Percentiles rank a stretch among this genome's conserved stretches.
phyloP scores from a whole-genome alignment of 495 filamentous ascomycete species.

The Lasiosphaeriaceae sp. region DNA sequence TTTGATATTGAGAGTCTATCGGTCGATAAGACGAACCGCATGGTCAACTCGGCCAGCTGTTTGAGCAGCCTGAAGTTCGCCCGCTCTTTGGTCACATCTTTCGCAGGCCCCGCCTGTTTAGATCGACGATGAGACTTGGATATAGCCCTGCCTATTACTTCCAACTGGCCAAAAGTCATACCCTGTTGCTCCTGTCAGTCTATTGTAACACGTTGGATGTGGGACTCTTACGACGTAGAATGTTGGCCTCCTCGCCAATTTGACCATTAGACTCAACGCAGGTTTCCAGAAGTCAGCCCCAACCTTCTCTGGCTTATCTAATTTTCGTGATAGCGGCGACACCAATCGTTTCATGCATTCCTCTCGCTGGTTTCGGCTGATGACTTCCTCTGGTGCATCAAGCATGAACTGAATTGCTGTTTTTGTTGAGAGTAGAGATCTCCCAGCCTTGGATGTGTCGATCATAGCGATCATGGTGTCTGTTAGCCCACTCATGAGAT shows the following conservation, averaged over 20 bases:
- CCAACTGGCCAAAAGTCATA: constrained; percentile 28
- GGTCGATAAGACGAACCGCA: constrained; percentile 23
- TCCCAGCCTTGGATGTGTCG: constrained; percentile 12
- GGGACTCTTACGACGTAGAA: constrained; percentile 41
- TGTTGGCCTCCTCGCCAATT: constrained; percentile 44
- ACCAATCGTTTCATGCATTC: constrained; percentile 22
- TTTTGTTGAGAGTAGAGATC: constrained; percentile 8
- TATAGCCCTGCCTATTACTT: constrained; percentile 19
- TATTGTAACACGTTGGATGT: background rate
- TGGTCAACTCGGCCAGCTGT: constrained; percentile 24
- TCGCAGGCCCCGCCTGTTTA: constrained; percentile 4
- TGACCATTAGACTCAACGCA: constrained; percentile 43
- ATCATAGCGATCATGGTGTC: constrained; percentile 14
- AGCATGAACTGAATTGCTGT: constrained; percentile 22
- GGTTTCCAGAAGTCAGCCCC: constrained; percentile 22
- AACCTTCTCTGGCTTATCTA: constrained; percentile 9
- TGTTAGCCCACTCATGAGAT: constrained; percentile 20
- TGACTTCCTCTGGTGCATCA: constrained; percentile 12
- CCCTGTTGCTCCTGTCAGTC: constrained; percentile 14
- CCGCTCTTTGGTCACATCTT: constrained; percentile 6
- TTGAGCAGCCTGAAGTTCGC: constrained; percentile 23
- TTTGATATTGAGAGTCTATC: background rate
- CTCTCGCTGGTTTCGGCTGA: constrained; percentile 22
- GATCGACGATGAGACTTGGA: constrained; percentile 11
- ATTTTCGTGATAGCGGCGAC: constrained; percentile 7